A percentile compares a stretch with the other conserved stretches of the same genome.
Evolutionary conservation across 345 rosid genomes (phyloP).

Genomic region (Sonneratia caseolaris): DNA sequence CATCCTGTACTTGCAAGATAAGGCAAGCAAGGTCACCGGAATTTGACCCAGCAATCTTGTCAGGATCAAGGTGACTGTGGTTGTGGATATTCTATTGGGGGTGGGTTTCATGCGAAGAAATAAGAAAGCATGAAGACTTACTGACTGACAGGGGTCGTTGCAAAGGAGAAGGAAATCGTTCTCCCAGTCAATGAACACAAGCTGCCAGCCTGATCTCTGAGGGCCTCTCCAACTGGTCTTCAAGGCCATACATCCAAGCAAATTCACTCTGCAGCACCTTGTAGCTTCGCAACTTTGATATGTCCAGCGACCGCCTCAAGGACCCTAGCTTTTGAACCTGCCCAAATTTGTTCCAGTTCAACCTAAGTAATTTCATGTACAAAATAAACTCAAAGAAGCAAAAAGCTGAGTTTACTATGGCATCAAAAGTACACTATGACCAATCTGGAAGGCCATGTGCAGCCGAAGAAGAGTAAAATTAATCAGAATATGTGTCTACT

Average conservation of each 20-base stretch:
- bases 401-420: background rate
- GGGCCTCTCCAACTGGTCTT: constrained; percentile 45
- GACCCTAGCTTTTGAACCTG: constrained; percentile 38
- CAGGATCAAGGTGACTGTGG: too few relatives aligned
- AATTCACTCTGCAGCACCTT: constrained; percentile 40
- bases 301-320: constrained; percentile 43
- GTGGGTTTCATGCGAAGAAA: too few relatives aligned
- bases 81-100: too few relatives aligned
- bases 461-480: background rate
- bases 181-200: constrained; percentile 49
- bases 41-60: too few relatives aligned
- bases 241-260: constrained; percentile 37
- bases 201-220: constrained; percentile 59
- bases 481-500: background rate
- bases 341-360: background rate
- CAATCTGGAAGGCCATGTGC: background rate
- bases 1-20: too few relatives aligned
- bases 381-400: background rate
- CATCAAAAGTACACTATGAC: background rate
- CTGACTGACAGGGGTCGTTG: constrained; percentile 51
- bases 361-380: background rate
- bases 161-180: constrained; percentile 45
- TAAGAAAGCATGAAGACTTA: constrained; percentile 14
- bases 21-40: too few relatives aligned
- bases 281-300: constrained; percentile 40